Conservation (phyloP, 208 protist species). For the Acanthamoeba sp. region DNA sequence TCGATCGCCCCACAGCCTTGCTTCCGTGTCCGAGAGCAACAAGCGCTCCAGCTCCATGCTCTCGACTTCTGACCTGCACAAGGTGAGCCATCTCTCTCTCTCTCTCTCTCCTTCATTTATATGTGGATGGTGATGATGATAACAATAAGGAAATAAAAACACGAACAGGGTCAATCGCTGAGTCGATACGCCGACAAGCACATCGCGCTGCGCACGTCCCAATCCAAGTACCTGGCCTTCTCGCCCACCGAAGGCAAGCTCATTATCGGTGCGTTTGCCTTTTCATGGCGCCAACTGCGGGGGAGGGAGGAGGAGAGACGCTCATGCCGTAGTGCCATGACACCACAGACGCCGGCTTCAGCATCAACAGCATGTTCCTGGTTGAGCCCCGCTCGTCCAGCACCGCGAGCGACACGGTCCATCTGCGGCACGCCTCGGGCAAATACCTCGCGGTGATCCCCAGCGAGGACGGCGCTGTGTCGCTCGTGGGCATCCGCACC, state of each 20-base stretch:
- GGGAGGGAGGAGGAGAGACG: no score
- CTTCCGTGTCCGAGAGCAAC: not conserved
- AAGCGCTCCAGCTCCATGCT: conserved; percentile 5
- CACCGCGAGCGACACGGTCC: not conserved
- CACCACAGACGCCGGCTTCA: not conserved
- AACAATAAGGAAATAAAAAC: no score
- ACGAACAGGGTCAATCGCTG: not conserved
- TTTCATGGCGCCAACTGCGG: no score
- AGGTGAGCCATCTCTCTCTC: not conserved
- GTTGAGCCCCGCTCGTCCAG: not conserved
- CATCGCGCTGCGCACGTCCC: not conserved
- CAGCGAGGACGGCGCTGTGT: not conserved
- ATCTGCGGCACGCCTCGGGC: conserved; percentile 19
- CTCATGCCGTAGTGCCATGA: no score
- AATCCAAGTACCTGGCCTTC: not conserved
- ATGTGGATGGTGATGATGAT: not conserved
- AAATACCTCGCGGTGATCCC: not conserved
- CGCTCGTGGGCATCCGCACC: conserved; percentile 9
- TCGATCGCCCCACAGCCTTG: not conserved
- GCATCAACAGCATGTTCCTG: not conserved
- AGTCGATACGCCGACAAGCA: not conserved
- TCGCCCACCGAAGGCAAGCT: not conserved
- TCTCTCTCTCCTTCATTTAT: not conserved
- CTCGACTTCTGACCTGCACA: not conserved
- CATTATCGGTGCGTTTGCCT: not conserved